Evolutionary conservation across 2,329 filamentous ascomycete genomes (phyloP), one percentile per base, ranked within the genome.

Genomic region (Akanthomyces uredinophilus): DNA sequence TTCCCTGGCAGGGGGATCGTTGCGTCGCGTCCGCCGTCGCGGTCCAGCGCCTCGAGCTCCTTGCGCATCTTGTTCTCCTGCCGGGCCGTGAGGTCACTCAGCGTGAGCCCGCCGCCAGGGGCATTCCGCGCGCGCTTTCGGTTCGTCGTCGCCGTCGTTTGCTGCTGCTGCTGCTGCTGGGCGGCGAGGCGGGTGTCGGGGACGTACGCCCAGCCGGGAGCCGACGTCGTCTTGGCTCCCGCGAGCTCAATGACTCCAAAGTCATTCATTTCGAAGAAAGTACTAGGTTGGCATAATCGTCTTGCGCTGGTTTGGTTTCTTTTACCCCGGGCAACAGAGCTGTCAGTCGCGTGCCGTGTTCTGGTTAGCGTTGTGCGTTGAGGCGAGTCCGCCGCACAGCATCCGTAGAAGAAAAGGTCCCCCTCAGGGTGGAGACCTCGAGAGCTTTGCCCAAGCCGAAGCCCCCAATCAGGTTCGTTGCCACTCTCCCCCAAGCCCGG

Each of bases 141-240:
- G 79, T 82, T 84, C 66, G 74, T 76, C 65, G 79, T 75, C 39
- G 47, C 35, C 8, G 58, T 39, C 81, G 80, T 58, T 79, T 72
- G 56, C 37, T 39, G 78, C 73, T 67, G 83, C 81, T 14, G 83
- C 81, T 11, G 47, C 29, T n/a, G 35, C 22, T 27, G 37, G n/a
- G 35, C 51, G 61, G 85, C 81, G 61, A 83, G 81, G 47, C 74
- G 83, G 72, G 84, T 87, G 71, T 96, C 91, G 35, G 92, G 87
- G 1, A 97, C 91, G 73, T 96, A 96, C 14, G 92, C 92, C 89
- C 92, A 98, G 70, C 94, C 94, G 1, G 94, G 92, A 1, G 91
- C 90, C 50, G 83, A 80, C 50, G 85, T 84, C 18, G 86, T 87
- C 64, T 86, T 86, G 32, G 86, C 79, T 70, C 85, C 87, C 41